Evolutionary conservation across 352 stramenopile species (phyloP).

Genomic region (Phytophthora boehmeriae): DNA sequence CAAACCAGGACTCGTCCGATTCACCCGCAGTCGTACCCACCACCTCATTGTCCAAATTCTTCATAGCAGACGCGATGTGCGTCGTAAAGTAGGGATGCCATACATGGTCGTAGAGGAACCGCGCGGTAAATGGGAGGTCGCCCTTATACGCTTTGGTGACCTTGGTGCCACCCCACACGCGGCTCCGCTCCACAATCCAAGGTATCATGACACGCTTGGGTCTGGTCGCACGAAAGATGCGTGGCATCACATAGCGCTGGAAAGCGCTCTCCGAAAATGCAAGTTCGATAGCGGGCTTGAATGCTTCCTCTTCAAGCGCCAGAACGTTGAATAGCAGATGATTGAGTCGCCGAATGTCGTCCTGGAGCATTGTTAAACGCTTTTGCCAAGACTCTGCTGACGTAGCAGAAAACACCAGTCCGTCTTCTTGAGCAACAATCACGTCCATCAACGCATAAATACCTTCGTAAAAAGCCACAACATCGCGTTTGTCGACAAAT

Average conservation of each 20-base stretch:
- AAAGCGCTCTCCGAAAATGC: conserved; percentile 80
- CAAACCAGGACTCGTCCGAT: conserved; percentile 63
- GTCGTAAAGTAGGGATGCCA: conserved; percentile 77
- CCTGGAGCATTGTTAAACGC: conserved; percentile 54
- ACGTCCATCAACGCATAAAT: conserved; percentile 67
- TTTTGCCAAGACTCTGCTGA: conserved; percentile 55
- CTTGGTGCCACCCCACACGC: conserved; percentile 68
- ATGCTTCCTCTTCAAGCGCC: conserved; percentile 64
- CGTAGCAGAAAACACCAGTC: conserved; percentile 51
- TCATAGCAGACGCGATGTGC: conserved; percentile 77
- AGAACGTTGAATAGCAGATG: conserved; percentile 70
- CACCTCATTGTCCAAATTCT: conserved; percentile 57
- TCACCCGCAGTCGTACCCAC: conserved; percentile 33
- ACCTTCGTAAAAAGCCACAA: conserved; percentile 62
- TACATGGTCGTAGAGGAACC: conserved; percentile 82
- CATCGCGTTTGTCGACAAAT: conserved; percentile 65
- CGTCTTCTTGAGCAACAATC: conserved; percentile 61
- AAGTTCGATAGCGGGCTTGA: conserved; percentile 62
- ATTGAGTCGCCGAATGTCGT: conserved; percentile 78
- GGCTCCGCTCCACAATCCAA: conserved; percentile 82
- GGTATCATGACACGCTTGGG: conserved; percentile 77
- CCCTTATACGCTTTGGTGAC: conserved; percentile 69
- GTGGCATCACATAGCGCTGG: conserved; percentile 75
- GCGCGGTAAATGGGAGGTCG: conserved; percentile 73
- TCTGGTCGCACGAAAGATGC: conserved; percentile 64